phyloP scores from a whole-genome alignment of 164 flowering plant species.

The Magnolia kwangsiensis region DNA sequence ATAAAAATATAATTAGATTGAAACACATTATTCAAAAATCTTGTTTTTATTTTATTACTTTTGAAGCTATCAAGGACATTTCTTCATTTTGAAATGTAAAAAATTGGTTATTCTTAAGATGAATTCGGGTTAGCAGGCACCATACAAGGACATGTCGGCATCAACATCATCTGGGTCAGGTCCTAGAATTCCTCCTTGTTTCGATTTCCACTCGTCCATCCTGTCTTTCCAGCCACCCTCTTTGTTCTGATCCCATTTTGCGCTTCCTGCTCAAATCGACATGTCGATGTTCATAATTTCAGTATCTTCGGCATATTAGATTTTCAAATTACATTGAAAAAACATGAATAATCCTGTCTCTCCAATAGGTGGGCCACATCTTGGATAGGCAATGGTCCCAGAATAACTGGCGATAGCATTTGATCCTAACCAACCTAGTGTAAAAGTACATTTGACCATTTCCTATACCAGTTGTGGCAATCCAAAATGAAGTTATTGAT shows the following conservation, averaged over 20 bases:
- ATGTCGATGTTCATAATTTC: neutral
- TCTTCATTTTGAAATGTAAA: neutral
- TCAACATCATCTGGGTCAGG: constrained; percentile 62
- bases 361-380: neutral
- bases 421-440: neutral
- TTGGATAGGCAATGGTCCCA: neutral
- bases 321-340: neutral
- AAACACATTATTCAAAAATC: no score
- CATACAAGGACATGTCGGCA: constrained; percentile 72
- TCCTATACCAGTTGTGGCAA: no score
- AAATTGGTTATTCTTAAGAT: neutral
- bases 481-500: no score
- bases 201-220: constrained; percentile 91
- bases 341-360: neutral
- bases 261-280: constrained; percentile 49
- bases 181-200: constrained; percentile 68
- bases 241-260: constrained; percentile 82
- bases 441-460: no score
- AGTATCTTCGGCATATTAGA: neutral
- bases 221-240: constrained; percentile 85
- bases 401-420: neutral
- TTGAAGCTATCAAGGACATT: no score
- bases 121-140: neutral
- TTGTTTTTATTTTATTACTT: no score
- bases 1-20: no score